Evolutionary conservation across 768 basidiomycete species (phyloP).

Genomic region (Vishniacozyma victoriae): DNA sequence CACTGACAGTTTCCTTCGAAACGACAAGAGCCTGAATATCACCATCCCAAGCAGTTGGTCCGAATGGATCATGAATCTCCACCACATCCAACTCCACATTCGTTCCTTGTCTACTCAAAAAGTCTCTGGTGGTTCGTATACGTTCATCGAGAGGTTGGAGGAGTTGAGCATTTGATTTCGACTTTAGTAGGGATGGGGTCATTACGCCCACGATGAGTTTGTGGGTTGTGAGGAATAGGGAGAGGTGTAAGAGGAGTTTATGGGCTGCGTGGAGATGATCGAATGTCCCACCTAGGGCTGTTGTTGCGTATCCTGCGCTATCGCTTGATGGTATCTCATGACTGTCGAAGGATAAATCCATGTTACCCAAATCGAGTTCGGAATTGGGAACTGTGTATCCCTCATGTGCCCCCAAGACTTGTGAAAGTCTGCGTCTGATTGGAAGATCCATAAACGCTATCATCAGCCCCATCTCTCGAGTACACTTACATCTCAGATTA

Average conservation of each 20-base stretch:
- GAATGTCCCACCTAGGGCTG: slow-evolving; percentile 91
- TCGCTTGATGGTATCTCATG: no score
- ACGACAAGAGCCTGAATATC: slow-evolving; percentile 89
- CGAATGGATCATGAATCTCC: slow-evolving; percentile 76
- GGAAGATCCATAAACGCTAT: no score
- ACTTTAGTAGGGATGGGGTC: slow-evolving; percentile 20
- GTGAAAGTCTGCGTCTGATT: no score
- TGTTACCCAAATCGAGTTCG: no score
- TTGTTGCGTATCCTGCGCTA: slow-evolving; percentile 54
- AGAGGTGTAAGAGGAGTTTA: slow-evolving; percentile 92
- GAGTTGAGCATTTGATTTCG: slow-evolving; percentile 26
- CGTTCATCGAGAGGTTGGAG: slow-evolving; percentile 48
- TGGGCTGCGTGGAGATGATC: slow-evolving; percentile 97
- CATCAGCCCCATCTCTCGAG: no score
- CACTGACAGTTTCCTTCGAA: slow-evolving; percentile 76
- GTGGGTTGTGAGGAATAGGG: slow-evolving; percentile 66
- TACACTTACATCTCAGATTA: no score
- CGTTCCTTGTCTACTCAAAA: slow-evolving; percentile 50
- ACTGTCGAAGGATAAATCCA: no score
- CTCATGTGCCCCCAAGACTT: no score
- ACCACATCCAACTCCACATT: slow-evolving; percentile 53
- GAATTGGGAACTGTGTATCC: no score
- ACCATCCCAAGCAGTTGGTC: slow-evolving; percentile 80
- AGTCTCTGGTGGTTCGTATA: slow-evolving; percentile 57
- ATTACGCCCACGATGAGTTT: slow-evolving; percentile 85